Conservation (phyloP, 257 asterid genomes). For the Coffea canephora region DNA sequence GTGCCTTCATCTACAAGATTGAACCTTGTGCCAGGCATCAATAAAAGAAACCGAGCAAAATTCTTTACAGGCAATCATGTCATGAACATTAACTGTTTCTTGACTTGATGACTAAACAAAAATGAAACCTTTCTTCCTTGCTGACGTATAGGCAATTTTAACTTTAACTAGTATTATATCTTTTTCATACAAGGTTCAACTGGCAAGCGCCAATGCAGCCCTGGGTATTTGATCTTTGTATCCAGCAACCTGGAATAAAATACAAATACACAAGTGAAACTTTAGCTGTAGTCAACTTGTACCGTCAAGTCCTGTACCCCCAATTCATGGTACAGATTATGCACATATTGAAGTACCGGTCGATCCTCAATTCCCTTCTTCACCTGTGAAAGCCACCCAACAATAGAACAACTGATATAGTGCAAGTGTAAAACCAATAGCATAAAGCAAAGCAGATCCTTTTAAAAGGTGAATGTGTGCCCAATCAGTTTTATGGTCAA, state of each 20-base stretch:
- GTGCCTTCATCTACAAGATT: neutral
- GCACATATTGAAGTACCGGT: slow-evolving; percentile 64
- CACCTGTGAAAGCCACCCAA: slow-evolving; percentile 42
- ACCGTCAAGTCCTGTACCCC: slow-evolving; percentile 86
- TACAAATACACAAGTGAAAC: neutral
- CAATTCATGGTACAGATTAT: slow-evolving; percentile 72
- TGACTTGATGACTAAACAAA: neutral
- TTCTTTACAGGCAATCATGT: neutral
- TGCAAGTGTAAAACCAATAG: neutral
- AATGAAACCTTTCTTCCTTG: neutral
- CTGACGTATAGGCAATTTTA: neutral
- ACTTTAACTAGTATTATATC: neutral
- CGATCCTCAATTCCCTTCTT: slow-evolving; percentile 69
- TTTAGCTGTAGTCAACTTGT: slow-evolving; percentile 50
- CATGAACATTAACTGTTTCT: neutral
- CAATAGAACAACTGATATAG: neutral
- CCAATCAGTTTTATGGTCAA: neutral
- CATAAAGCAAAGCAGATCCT: neutral
- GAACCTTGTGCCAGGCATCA: neutral
- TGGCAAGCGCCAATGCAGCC: neutral
- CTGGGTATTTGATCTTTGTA: neutral
- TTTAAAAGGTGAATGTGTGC: neutral
- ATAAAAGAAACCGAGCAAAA: neutral
- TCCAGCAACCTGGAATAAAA: neutral
- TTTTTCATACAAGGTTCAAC: too few species aligned